phyloP scores from a whole-genome alignment of 2,329 filamentous ascomycete genomes.

The Cyphellophora europaea region DNA sequence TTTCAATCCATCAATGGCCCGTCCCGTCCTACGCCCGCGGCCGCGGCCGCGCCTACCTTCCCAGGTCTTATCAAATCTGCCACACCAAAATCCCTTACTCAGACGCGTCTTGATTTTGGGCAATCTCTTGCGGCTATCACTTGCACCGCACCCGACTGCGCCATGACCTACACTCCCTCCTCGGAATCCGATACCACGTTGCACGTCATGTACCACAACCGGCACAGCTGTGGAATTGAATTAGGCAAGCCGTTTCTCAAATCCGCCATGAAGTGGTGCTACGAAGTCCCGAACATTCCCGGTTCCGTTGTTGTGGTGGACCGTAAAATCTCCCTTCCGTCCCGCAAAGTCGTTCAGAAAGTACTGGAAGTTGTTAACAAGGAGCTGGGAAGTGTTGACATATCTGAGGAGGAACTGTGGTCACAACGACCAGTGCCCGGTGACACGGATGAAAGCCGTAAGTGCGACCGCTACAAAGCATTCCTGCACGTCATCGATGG shows the following conservation, averaged over 20 bases:
- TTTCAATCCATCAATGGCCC: conserved; percentile 1
- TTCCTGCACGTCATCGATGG: conserved; percentile 53
- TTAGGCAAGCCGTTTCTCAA: conserved; percentile 49
- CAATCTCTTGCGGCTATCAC: conserved; percentile 36
- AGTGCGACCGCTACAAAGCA: conserved; percentile 44
- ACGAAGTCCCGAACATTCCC: conserved; percentile 39
- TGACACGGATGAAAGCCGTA: conserved; percentile 22
- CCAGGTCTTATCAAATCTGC: background rate
- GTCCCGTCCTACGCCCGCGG: conserved; percentile 4
- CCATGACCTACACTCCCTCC: conserved; percentile 59
- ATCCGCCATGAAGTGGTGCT: conserved; percentile 42
- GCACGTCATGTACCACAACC: conserved; percentile 56
- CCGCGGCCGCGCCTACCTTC: conserved; percentile 2
- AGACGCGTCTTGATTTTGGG: conserved; percentile 54
- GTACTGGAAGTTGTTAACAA: conserved; percentile 54
- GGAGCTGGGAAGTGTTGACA: conserved; percentile 52
- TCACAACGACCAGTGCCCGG: conserved; percentile 32
- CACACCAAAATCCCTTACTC: conserved; percentile 33
- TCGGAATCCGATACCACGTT: conserved; percentile 51
- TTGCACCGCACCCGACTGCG: conserved; percentile 43
- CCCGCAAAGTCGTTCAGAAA: conserved; percentile 44
- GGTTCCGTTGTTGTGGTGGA: conserved; percentile 51
- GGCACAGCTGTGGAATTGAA: conserved; percentile 52
- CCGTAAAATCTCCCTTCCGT: conserved; percentile 41
- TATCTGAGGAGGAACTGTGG: conserved; percentile 50